Evolutionary conservation across 768 basidiomycete species (phyloP).

Genomic region (Pleurotus djamor): DNA sequence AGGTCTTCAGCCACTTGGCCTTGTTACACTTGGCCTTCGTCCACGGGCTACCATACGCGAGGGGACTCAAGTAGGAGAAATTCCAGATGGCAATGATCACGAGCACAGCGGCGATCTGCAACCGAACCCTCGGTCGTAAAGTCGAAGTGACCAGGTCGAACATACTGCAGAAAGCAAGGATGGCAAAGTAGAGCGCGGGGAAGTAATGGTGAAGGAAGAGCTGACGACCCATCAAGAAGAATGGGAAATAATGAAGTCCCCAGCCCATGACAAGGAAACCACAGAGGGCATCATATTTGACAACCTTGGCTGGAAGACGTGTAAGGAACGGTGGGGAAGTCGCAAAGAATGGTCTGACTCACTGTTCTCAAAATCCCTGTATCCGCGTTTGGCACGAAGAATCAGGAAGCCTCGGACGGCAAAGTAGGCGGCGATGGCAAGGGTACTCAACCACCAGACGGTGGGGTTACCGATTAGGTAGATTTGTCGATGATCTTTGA

Average conservation of each 20-base stretch:
- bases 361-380: conserved; percentile 91
- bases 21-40: conserved; percentile 74
- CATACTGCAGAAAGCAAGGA: conserved; percentile 69
- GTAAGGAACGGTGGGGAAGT: not conserved
- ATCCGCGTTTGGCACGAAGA: conserved; percentile 88
- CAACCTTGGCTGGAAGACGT: conserved; percentile 65
- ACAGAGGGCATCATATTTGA: conserved; percentile 89
- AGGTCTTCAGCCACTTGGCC: conserved; percentile 86
- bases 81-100: conserved; percentile 75
- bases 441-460: conserved; percentile 86
- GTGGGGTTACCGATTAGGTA: conserved; percentile 95
- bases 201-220: conserved; percentile 99
- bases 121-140: conserved; percentile 69
- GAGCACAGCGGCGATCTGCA: conserved; percentile 80
- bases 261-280: conserved; percentile 93
- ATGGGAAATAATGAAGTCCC: conserved; percentile 92
- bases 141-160: conserved; percentile 87
- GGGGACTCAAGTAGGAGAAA: conserved; percentile 75
- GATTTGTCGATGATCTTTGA: conserved; percentile 93
- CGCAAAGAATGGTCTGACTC: conserved; percentile 25
- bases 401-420: conserved; percentile 75
- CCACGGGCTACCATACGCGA: conserved; percentile 86
- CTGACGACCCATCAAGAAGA: conserved; percentile 96
- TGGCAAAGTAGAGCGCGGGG: conserved; percentile 93
- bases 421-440: conserved; percentile 67